A percentile compares a stretch with the other conserved stretches of the same genome.
These are phyloP conservation scores for Cladosporium oxysporum DNA, from an alignment of 2,329 filamentous ascomycete species.

Conservation along the genomic window DNA sequence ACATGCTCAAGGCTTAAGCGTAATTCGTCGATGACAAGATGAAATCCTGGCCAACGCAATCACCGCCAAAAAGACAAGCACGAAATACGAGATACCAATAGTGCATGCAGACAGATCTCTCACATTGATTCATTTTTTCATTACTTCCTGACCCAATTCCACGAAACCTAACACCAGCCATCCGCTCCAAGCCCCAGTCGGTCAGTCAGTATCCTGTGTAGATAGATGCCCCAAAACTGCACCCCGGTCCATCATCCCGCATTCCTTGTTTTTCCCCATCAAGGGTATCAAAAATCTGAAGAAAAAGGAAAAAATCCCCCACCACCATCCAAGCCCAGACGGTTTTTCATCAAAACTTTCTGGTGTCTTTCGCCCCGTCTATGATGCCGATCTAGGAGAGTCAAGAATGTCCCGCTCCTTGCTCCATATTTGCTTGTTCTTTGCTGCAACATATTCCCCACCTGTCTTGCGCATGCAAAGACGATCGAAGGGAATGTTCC, in stretches of 20 bases:
- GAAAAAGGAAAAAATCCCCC: neutral
- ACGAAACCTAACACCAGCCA: neutral
- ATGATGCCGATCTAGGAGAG: neutral
- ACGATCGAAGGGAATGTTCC: neutral
- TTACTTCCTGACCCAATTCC: neutral
- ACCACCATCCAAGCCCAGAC: neutral
- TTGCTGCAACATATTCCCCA: neutral
- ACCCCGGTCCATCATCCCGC: neutral
- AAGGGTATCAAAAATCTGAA: conserved; percentile 12
- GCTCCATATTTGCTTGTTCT: neutral
- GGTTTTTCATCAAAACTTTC: neutral
- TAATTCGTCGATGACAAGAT: neutral
- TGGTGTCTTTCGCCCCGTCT: neutral
- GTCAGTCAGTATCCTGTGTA: neutral
- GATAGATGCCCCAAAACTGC: neutral
- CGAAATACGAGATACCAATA: neutral
- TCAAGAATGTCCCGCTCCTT: neutral
- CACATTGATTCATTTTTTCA: conserved; percentile 1
- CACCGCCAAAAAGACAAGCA: neutral
- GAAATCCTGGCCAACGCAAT: neutral
- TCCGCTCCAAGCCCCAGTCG: neutral
- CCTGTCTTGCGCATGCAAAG: neutral
- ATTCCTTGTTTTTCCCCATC: neutral
- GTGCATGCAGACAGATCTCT: neutral
- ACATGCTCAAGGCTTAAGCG: neutral